phyloP scores from a whole-genome alignment of 2,329 filamentous ascomycete species.

The Colletotrichum australisinense region DNA sequence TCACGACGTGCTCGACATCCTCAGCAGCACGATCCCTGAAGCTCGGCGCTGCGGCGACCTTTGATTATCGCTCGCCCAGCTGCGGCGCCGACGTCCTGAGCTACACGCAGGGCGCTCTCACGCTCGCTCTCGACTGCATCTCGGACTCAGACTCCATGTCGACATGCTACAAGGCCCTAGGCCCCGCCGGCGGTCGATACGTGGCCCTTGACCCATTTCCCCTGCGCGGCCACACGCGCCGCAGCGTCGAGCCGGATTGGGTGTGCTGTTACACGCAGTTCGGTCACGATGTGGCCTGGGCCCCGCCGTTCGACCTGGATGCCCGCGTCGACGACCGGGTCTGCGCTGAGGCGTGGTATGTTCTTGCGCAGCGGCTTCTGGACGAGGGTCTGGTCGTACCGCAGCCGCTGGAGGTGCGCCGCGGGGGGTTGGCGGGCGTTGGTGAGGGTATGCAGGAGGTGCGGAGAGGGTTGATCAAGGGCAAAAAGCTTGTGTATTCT shows the following conservation, averaged over 20 bases:
- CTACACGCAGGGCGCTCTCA: background rate
- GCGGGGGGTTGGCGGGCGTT: background rate
- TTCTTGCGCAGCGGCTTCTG: background rate
- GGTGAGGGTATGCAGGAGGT: background rate
- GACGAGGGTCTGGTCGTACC: background rate
- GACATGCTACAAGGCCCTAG: slow-evolving; percentile 36
- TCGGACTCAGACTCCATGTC: slow-evolving; percentile 24
- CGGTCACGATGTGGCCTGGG: background rate
- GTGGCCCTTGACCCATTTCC: slow-evolving; percentile 37
- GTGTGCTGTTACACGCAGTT: slow-evolving; percentile 37
- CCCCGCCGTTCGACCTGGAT: background rate
- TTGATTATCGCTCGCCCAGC: background rate
- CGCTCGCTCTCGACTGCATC: background rate
- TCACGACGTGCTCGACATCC: background rate
- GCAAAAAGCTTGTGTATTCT: slow-evolving; percentile 6
- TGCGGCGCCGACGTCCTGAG: background rate
- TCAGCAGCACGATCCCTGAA: no score
- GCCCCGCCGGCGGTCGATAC: slow-evolving; percentile 34
- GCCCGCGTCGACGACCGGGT: background rate
- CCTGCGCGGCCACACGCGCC: slow-evolving; percentile 39
- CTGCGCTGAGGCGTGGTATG: background rate
- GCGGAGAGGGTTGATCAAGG: background rate
- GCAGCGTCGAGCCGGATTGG: slow-evolving; percentile 38
- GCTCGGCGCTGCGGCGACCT: background rate
- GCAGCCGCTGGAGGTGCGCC: background rate